These are phyloP conservation scores for Tolypocladium nubicola DNA, from an alignment of 2,329 filamentous ascomycete species.

Conservation along the genomic window DNA sequence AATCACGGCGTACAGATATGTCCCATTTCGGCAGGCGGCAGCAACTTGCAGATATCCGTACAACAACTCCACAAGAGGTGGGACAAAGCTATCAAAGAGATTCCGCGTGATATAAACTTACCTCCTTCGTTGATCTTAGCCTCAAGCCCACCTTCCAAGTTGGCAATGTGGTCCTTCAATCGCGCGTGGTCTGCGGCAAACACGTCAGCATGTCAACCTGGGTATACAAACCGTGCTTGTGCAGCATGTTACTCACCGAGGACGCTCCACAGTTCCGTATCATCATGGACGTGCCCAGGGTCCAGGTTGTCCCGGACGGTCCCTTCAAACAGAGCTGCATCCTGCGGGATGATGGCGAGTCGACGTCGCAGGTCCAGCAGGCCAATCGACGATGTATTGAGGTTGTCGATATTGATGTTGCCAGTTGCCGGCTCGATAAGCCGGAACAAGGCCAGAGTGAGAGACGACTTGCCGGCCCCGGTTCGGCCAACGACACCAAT, in stretches of 20 bases:
- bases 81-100: neutral
- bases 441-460: conserved; percentile 87
- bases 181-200: conserved; percentile 67
- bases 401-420: conserved; percentile 75
- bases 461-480: conserved; percentile 88
- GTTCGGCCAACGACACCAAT: conserved; percentile 95
- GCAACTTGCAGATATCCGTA: neutral
- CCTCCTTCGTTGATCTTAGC: conserved; percentile 89
- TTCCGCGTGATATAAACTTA: conserved; percentile 35
- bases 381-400: conserved; percentile 86
- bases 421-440: conserved; percentile 84
- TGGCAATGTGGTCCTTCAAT: conserved; percentile 77
- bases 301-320: conserved; percentile 92
- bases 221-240: neutral
- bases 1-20: neutral
- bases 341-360: conserved; percentile 93
- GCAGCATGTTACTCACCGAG: conserved; percentile 52
- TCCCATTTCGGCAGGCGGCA: neutral
- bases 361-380: conserved; percentile 79
- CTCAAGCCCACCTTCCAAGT: conserved; percentile 83
- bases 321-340: conserved; percentile 90
- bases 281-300: conserved; percentile 87
- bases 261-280: conserved; percentile 94
- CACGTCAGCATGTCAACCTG: neutral
- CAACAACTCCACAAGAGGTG: neutral